These are phyloP conservation scores for Penicillium aurantiogriseum DNA, from an alignment of 2,329 filamentous ascomycete genomes.

Conservation along the genomic window DNA sequence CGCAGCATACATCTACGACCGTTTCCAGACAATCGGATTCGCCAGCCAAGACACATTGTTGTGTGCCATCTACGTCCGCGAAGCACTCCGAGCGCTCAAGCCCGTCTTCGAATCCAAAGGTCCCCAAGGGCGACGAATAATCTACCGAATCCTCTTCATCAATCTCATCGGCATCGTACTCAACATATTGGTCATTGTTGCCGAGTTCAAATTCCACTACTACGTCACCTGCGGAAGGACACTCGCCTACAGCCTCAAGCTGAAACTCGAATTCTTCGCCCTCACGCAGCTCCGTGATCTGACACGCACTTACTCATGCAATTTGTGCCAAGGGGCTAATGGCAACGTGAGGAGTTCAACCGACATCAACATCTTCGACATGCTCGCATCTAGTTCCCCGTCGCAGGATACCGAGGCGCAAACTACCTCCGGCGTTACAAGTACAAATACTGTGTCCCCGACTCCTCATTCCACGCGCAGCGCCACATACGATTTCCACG, in stretches of 20 bases:
- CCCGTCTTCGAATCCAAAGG: slow-evolving; percentile 45
- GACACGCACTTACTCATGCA: slow-evolving; percentile 13
- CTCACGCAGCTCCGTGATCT: slow-evolving; percentile 40
- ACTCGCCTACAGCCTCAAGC: slow-evolving; percentile 44
- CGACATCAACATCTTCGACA: slow-evolving; percentile 18
- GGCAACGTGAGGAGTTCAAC: slow-evolving; percentile 4
- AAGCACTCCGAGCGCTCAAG: slow-evolving; percentile 41
- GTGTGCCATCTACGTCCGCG: slow-evolving; percentile 51
- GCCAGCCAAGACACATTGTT: slow-evolving; percentile 53
- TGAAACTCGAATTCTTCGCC: slow-evolving; percentile 47
- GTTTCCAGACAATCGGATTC: slow-evolving; percentile 51
- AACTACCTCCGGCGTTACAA: not conserved
- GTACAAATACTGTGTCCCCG: not conserved
- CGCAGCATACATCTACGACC: slow-evolving; percentile 41
- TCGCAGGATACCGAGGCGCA: slow-evolving; percentile 1
- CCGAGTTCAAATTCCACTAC: slow-evolving; percentile 37
- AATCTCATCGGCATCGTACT: slow-evolving; percentile 44
- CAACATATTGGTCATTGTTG: slow-evolving; percentile 35
- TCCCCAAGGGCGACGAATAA: slow-evolving; percentile 36
- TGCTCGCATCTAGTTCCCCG: not conserved
- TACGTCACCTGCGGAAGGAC: slow-evolving; percentile 39
- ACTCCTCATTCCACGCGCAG: not conserved
- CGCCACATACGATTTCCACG: slow-evolving; percentile 18
- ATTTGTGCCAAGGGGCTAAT: slow-evolving; percentile 4
- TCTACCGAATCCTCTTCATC: slow-evolving; percentile 46